Conservation (phyloP, 2,329 filamentous ascomycete species). For the Ophiostoma ulmi region DNA sequence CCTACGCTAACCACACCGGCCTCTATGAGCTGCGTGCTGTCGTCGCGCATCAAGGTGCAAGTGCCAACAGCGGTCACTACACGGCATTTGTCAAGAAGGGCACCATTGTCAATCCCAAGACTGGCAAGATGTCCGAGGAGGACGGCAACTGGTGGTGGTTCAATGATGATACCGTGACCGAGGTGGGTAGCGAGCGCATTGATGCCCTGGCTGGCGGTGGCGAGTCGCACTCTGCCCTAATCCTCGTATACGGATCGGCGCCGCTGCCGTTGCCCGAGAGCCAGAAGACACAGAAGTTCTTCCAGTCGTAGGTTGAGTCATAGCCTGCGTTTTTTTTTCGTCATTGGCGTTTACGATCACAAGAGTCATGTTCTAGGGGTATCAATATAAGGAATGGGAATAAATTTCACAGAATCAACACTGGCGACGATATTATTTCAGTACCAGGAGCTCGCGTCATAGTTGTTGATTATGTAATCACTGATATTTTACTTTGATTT, state of each 20-base stretch:
- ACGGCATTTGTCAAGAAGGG: slow-evolving; percentile 97
- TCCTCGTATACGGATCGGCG: slow-evolving; percentile 72
- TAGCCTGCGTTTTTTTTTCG: neutral
- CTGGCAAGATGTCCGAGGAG: slow-evolving; percentile 71
- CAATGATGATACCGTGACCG: slow-evolving; percentile 94
- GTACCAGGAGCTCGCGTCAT: neutral
- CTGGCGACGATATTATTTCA: neutral
- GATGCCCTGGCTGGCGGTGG: slow-evolving; percentile 84
- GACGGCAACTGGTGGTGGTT: slow-evolving; percentile 99
- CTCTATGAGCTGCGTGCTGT: slow-evolving; percentile 92
- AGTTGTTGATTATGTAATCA: neutral
- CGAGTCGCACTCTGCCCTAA: slow-evolving; percentile 76
- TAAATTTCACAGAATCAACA: neutral
- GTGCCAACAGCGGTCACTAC: slow-evolving; percentile 96
- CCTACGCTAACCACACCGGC: slow-evolving; percentile 85
- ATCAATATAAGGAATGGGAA: neutral
- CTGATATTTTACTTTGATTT: neutral
- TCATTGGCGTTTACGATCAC: neutral
- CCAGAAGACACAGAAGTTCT: slow-evolving; percentile 22
- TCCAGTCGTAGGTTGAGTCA: slow-evolving; percentile 21
- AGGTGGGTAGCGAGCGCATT: slow-evolving; percentile 88
- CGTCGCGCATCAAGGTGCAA: slow-evolving; percentile 93
- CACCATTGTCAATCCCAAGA: slow-evolving; percentile 63
- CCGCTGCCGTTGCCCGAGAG: slow-evolving; percentile 55
- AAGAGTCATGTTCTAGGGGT: neutral